phyloP scores from a whole-genome alignment of 2,329 filamentous ascomycete species.

The Cordyceps cicadae region DNA sequence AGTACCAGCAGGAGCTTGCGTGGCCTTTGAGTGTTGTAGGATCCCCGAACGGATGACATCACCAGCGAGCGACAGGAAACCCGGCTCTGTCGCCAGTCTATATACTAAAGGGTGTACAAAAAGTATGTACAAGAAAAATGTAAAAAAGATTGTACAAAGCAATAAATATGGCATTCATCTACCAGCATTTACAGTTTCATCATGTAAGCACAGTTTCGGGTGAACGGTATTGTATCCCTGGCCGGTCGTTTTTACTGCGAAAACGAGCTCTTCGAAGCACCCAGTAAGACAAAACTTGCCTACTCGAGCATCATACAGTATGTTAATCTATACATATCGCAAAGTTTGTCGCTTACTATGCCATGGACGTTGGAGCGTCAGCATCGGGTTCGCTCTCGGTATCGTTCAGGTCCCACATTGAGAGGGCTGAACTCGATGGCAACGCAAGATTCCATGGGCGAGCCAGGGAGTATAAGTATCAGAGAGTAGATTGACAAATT shows the following conservation, averaged over 20 bases:
- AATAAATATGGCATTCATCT: not conserved
- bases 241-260: too few species aligned
- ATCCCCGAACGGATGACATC: not conserved
- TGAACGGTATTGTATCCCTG: too few species aligned
- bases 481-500: not conserved
- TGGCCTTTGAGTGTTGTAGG: constrained; percentile 11
- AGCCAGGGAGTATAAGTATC: not conserved
- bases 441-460: not conserved
- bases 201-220: not conserved
- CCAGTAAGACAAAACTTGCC: too few species aligned
- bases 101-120: not conserved
- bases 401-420: constrained; percentile 12
- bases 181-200: not conserved
- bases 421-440: not conserved
- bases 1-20: constrained; percentile 10
- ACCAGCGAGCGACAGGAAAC: not conserved
- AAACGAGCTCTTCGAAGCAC: too few species aligned
- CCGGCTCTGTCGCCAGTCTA: not conserved
- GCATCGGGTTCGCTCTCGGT: constrained; percentile 12
- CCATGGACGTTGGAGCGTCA: not conserved
- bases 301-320: too few species aligned
- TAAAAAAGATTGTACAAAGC: not conserved
- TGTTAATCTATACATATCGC: too few species aligned
- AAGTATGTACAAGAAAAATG: too few species aligned
- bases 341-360: not conserved